Percentiles rank a stretch among this genome's conserved stretches.
Evolutionary conservation across 202 grass and related monocot genomes (phyloP).

Genomic region (Dendrocalamus latiflorus): DNA sequence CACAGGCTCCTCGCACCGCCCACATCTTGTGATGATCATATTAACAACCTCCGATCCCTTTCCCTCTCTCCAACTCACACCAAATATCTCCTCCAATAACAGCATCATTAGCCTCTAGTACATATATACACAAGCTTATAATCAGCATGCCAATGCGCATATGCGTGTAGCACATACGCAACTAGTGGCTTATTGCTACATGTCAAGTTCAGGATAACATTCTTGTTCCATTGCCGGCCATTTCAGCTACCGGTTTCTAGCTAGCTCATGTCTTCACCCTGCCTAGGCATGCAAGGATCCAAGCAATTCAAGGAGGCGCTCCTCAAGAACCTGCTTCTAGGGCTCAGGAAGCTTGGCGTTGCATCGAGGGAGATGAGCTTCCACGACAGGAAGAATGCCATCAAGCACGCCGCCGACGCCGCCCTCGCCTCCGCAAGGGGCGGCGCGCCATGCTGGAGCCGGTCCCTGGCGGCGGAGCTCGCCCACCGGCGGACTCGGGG

Average conservation of each 20-base stretch:
- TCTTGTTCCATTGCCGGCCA: neutral
- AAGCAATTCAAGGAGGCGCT: slow-evolving; percentile 36
- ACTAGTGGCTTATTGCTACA: neutral
- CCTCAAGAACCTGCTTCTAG: slow-evolving; percentile 42
- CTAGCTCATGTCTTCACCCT: neutral
- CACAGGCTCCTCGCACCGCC: neutral
- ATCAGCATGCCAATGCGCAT: neutral
- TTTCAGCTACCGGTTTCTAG: neutral
- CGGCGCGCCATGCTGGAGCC: slow-evolving; percentile 36
- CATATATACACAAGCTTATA: neutral
- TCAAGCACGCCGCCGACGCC: slow-evolving; percentile 48
- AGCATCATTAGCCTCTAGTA: neutral
- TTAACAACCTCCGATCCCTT: neutral
- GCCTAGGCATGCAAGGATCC: slow-evolving; percentile 29
- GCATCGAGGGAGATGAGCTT: slow-evolving; percentile 40
- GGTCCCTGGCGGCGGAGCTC: slow-evolving; percentile 37
- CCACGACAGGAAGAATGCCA: slow-evolving; percentile 38
- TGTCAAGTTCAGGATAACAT: neutral
- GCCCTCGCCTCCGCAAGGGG: slow-evolving; percentile 44
- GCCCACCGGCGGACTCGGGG: neutral
- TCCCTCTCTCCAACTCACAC: neutral
- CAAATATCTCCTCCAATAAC: neutral
- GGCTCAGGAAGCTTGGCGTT: slow-evolving; percentile 23
- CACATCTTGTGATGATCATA: neutral
- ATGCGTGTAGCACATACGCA: no score